Conservation (phyloP, 176 grass and related monocot genomes). For the Aegilops bicornis region DNA sequence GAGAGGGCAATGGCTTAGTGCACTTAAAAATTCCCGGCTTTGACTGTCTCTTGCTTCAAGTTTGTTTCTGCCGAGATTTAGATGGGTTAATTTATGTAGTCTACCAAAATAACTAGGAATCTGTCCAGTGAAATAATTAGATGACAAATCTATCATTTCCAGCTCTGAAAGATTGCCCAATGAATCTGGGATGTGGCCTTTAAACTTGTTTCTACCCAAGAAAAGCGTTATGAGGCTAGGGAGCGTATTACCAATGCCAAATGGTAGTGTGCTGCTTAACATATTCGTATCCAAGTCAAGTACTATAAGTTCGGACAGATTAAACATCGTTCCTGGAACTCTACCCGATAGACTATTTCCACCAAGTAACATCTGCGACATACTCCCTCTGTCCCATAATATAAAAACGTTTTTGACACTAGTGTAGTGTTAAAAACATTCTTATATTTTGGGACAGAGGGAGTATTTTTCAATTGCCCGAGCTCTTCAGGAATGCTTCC, state of each 20-base stretch:
- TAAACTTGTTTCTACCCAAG: neutral
- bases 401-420: no score
- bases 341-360: no score
- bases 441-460: no score
- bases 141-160: neutral
- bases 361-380: neutral
- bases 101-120: conserved; percentile 30
- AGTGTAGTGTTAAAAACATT: no score
- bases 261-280: no score
- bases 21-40: neutral
- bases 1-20: neutral
- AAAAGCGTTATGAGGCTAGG: no score
- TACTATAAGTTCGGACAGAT: no score
- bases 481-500: neutral
- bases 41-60: conserved; percentile 6
- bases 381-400: no score
- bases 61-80: neutral
- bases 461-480: neutral
- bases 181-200: conserved; percentile 28
- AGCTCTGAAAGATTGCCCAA: conserved; percentile 20
- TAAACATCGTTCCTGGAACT: no score
- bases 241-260: no score
- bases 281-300: no score
- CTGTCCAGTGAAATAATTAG: neutral
- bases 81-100: neutral